A percentile compares a stretch with the other conserved stretches of the same genome.
Evolutionary conservation across 2,329 filamentous ascomycete genomes (phyloP).

Genomic region (Amphichorda felina): DNA sequence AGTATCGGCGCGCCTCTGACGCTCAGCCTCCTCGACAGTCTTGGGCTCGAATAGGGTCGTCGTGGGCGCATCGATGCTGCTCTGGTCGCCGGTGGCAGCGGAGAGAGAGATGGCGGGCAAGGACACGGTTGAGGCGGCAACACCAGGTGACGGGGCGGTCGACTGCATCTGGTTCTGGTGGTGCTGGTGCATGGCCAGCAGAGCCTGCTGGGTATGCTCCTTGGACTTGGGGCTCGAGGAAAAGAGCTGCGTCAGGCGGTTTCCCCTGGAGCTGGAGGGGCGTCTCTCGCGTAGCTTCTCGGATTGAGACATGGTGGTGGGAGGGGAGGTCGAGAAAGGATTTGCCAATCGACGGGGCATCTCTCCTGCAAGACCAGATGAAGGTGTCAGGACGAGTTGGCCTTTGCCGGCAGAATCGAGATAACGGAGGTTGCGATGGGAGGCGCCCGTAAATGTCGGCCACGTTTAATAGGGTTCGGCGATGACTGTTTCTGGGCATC

Average conservation of each 20-base stretch:
- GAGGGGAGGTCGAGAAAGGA: conserved; percentile 35
- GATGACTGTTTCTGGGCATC: too few species aligned
- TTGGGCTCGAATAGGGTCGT: conserved; percentile 79
- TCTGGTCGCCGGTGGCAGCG: conserved; percentile 67
- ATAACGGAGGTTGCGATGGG: too few species aligned
- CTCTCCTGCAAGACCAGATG: conserved; percentile 16
- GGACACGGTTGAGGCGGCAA: conserved; percentile 61
- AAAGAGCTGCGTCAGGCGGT: conserved; percentile 73
- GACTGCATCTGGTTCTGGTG: conserved; percentile 9
- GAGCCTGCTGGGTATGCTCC: conserved; percentile 54
- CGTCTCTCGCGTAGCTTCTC: conserved; percentile 44
- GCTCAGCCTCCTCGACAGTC: conserved; percentile 68
- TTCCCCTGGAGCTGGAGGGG: conserved; percentile 55
- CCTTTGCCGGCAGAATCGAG: too few species aligned
- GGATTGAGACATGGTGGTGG: conserved; percentile 28
- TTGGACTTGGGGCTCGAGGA: conserved; percentile 68
- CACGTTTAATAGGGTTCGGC: too few species aligned
- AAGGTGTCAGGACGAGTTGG: not conserved
- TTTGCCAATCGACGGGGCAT: conserved; percentile 50
- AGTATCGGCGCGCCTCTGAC: conserved; percentile 66
- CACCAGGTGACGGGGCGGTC: conserved; percentile 40
- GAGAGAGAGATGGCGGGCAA: conserved; percentile 88
- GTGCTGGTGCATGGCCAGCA: conserved; percentile 54
- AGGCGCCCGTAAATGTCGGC: too few species aligned
- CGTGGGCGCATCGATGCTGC: conserved; percentile 59